Percentiles rank a stretch among this genome's conserved stretches.
These are phyloP conservation scores for Acacia pycnantha DNA, from an alignment of 331 rosid genomes.

Conservation along the genomic window DNA sequence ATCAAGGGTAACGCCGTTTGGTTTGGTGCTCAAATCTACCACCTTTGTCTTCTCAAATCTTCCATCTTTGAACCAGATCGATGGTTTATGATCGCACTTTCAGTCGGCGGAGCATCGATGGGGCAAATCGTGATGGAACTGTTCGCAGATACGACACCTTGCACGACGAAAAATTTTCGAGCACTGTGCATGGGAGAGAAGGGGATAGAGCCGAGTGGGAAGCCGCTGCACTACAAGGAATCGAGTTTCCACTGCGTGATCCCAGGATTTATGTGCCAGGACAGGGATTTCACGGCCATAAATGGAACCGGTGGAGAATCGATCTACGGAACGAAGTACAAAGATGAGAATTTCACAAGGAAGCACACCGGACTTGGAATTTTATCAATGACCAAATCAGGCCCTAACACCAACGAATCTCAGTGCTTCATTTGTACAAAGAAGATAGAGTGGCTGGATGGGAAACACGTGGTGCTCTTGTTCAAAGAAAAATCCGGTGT, in stretches of 20 bases:
- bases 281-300: neutral
- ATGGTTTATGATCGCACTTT: too few species aligned
- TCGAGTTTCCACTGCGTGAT: neutral
- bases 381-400: neutral
- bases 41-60: too few species aligned
- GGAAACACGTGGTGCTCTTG: too few species aligned
- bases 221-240: neutral
- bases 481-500: too few species aligned
- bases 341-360: neutral
- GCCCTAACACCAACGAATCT: neutral
- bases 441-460: too few species aligned
- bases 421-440: too few species aligned
- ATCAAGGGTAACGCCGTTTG: too few species aligned
- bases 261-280: neutral
- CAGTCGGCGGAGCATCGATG: neutral
- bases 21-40: too few species aligned
- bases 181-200: neutral
- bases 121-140: neutral
- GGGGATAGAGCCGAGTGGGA: neutral
- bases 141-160: neutral
- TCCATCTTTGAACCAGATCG: neutral
- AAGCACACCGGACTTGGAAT: neutral
- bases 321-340: neutral
- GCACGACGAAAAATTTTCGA: neutral
- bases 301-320: slow-evolving; percentile 8